A percentile compares a stretch with the other conserved stretches of the same genome.
These are phyloP conservation scores for Suhomyces ambrosiae DNA, from an alignment of 1,139 yeast species.

Conservation along the genomic window DNA sequence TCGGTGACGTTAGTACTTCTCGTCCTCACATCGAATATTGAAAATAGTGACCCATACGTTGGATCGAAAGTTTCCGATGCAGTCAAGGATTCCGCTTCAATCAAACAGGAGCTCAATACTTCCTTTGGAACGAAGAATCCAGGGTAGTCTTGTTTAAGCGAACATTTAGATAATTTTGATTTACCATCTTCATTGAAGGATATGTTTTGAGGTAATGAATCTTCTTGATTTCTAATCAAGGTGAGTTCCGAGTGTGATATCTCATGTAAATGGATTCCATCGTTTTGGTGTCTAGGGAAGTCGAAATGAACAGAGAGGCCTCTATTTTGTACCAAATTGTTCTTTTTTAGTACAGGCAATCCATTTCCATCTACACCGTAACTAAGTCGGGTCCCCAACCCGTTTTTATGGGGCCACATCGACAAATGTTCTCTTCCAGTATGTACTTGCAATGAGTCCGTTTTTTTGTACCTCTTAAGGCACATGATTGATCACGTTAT, in stretches of 20 bases:
- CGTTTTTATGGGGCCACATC: constrained; percentile 29
- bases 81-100: constrained; percentile 27
- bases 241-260: constrained; percentile 19
- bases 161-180: background rate
- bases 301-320: constrained; percentile 19
- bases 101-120: constrained; percentile 25
- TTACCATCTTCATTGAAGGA: constrained; percentile 12
- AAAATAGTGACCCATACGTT: constrained; percentile 29
- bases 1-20: constrained; percentile 11
- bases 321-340: background rate
- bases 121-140: constrained; percentile 26
- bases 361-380: constrained; percentile 29
- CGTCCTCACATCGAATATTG: constrained; percentile 23
- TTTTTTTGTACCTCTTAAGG: too few relatives aligned
- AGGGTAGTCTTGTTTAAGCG: background rate
- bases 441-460: background rate
- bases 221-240: constrained; percentile 15
- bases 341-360: constrained; percentile 2
- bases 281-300: constrained; percentile 28
- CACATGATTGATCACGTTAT: constrained; percentile 1
- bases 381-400: constrained; percentile 27
- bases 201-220: constrained; percentile 12
- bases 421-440: background rate
- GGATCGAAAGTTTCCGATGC: constrained; percentile 44
- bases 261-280: constrained; percentile 20